Conservation (phyloP, 768 basidiomycete species). For the Mycena belliarum region DNA sequence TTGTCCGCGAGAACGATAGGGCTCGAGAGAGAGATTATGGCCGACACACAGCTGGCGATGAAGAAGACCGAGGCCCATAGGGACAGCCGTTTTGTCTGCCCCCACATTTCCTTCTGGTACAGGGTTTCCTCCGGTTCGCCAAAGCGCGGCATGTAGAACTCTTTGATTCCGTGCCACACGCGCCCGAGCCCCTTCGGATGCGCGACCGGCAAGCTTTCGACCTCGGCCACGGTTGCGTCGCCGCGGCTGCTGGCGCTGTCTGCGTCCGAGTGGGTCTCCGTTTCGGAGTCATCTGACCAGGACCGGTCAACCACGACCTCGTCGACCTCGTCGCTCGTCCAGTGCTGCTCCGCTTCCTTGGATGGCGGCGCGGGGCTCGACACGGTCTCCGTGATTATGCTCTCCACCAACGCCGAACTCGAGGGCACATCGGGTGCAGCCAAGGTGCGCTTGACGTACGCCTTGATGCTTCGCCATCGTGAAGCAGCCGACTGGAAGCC, state of each 20-base stretch:
- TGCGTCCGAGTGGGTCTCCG: slow-evolving; percentile 32
- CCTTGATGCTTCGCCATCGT: slow-evolving; percentile 1
- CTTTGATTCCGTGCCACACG: slow-evolving; percentile 1
- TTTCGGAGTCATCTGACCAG: slow-evolving; percentile 45
- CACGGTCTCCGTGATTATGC: not conserved
- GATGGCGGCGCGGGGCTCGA: not conserved
- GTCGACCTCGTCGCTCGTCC: slow-evolving; percentile 41
- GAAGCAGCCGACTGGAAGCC: not conserved
- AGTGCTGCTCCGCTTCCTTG: not conserved
- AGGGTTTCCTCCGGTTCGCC: slow-evolving; percentile 14
- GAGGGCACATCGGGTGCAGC: slow-evolving; percentile 16
- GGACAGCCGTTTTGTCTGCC: slow-evolving; percentile 8
- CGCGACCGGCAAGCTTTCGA: not conserved
- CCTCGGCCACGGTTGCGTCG: slow-evolving; percentile 9
- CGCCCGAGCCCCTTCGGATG: slow-evolving; percentile 13
- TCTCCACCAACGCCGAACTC: slow-evolving; percentile 7
- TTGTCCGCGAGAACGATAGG: slow-evolving; percentile 29
- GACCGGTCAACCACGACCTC: slow-evolving; percentile 62
- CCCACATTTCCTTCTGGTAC: slow-evolving; percentile 26
- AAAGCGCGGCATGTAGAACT: slow-evolving; percentile 23
- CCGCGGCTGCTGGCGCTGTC: slow-evolving; percentile 16
- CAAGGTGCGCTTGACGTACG: slow-evolving; percentile 13
- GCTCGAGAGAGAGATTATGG: slow-evolving; percentile 20
- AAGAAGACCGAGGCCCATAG: slow-evolving; percentile 28
- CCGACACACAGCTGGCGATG: slow-evolving; percentile 27